Evolutionary conservation across 306 rosid species (phyloP).

Genomic region (Rosa persica): DNA sequence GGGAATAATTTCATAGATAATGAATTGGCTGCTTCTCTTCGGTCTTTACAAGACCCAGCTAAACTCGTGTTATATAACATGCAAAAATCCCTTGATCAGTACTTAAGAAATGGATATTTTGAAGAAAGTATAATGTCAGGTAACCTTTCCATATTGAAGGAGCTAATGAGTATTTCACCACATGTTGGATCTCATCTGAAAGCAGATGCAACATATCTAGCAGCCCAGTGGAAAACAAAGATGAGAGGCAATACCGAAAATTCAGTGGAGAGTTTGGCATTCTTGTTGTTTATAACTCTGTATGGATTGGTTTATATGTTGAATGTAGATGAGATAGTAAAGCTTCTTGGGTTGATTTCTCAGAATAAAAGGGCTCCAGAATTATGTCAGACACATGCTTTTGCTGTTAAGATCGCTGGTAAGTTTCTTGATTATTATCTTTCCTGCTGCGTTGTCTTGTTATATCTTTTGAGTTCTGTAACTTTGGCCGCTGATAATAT

Average conservation of each 20-base stretch:
- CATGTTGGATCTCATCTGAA: constrained; percentile 32
- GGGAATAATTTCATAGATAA: constrained; percentile 12
- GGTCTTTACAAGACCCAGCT: constrained; percentile 42
- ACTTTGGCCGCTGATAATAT: neutral
- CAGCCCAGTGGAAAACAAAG: constrained; percentile 35
- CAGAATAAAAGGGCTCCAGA: constrained; percentile 40
- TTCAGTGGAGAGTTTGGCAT: constrained; percentile 39
- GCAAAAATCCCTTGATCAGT: constrained; percentile 22
- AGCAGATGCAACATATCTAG: constrained; percentile 45
- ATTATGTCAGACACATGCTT: constrained; percentile 24
- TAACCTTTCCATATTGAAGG: constrained; percentile 28
- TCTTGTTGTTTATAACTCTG: constrained; percentile 39
- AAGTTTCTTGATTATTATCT: constrained; percentile 12
- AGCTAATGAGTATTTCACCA: constrained; percentile 41
- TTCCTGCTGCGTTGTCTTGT: neutral
- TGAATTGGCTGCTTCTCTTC: constrained; percentile 24
- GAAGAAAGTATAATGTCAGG: constrained; percentile 16
- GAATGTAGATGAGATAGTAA: constrained; percentile 39
- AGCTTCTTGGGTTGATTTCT: constrained; percentile 39
- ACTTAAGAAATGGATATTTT: constrained; percentile 9
- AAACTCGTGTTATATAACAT: constrained; percentile 40
- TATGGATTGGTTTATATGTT: constrained; percentile 41
- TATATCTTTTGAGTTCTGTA: neutral
- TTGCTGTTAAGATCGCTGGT: constrained; percentile 35
- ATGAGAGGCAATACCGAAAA: constrained; percentile 22